These are phyloP conservation scores for Cyberlindnera bimundalis DNA, from an alignment of 805 yeast genomes.

Conservation along the genomic window DNA sequence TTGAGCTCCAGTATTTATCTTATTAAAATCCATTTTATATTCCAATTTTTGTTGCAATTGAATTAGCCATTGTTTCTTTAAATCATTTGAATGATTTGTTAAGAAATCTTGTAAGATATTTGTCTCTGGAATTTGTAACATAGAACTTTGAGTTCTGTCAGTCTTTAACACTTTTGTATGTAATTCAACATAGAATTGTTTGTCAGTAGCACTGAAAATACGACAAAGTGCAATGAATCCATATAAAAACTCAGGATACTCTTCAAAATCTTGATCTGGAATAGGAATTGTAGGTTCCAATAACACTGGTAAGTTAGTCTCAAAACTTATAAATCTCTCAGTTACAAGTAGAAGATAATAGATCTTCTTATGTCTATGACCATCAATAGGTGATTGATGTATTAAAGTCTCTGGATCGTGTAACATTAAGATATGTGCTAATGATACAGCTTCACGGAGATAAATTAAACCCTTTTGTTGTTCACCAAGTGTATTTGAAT, in stretches of 20 bases:
- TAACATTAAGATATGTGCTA: slow-evolving; percentile 22
- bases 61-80: slow-evolving; percentile 22
- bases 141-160: slow-evolving; percentile 7
- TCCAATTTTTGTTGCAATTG: slow-evolving; percentile 23
- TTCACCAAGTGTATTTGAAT: slow-evolving; percentile 20
- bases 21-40: slow-evolving; percentile 10
- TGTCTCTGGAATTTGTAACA: slow-evolving; percentile 9
- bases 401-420: slow-evolving; percentile 20
- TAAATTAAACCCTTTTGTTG: slow-evolving; percentile 19
- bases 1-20: slow-evolving; percentile 21
- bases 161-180: slow-evolving; percentile 17
- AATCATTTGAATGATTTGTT: slow-evolving; percentile 15
- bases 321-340: slow-evolving; percentile 24
- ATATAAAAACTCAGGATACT: slow-evolving; percentile 23
- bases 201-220: slow-evolving; percentile 25
- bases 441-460: slow-evolving; percentile 23
- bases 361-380: slow-evolving; percentile 24
- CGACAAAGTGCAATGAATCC: slow-evolving; percentile 25
- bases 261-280: slow-evolving; percentile 24
- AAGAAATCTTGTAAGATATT: slow-evolving; percentile 18
- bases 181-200: slow-evolving; percentile 23
- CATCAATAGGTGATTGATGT: slow-evolving; percentile 14
- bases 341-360: slow-evolving; percentile 23
- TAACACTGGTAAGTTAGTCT: slow-evolving; percentile 21
- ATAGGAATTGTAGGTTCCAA: slow-evolving; percentile 24